Evolutionary conservation across 106 monocot species (phyloP), one percentile per base, ranked within the genome.

Genomic region (Iris macrosiphon): DNA sequence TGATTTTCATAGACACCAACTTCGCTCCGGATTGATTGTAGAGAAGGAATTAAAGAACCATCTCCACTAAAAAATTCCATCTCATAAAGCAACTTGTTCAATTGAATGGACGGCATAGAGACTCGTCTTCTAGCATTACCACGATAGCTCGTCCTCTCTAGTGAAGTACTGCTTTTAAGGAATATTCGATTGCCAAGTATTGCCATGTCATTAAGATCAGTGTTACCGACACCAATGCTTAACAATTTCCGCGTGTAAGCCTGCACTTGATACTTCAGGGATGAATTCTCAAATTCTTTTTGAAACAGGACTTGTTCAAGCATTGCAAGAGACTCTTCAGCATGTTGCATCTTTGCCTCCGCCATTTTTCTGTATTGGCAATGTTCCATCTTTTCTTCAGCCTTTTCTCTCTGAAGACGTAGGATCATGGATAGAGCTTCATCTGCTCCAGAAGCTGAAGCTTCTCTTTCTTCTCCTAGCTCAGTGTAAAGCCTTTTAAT

Each of bases 381-480:
- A 6, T 72, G 73, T 77, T 89, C 84, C 80, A 83, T 74, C 50
- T 74, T 84, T 57, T 77, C 84, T 39, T 51, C 45, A 33, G 89
- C 76, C 55, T 80, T 84, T 68, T 89, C 80, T 63, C 45, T 74
- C 70, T 87, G 87, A n/a, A 92, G 77, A 14, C 87, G 87, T 37
- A 77, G 40, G 46, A 92, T 92, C 92, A 92, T 92, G 7, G 83
- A 73, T 13, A 92, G 57, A 37, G 87, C 82, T 66, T 91, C 90
- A 15, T 68, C 59, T 11, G 65, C 74, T 44, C 84, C 85, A 35
- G 78, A 71, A 21, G 85, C 64, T 13, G 85, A 77, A 59, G 90
- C 89, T 58, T 78, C 61, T 47, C 89, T 64, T 81, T 89, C 89
- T 64, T 80, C 84, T 44, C 84, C 89, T 7, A 89, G 73, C 50